phyloP scores from a whole-genome alignment of 768 basidiomycete species.

The Pleurotus platypus region DNA sequence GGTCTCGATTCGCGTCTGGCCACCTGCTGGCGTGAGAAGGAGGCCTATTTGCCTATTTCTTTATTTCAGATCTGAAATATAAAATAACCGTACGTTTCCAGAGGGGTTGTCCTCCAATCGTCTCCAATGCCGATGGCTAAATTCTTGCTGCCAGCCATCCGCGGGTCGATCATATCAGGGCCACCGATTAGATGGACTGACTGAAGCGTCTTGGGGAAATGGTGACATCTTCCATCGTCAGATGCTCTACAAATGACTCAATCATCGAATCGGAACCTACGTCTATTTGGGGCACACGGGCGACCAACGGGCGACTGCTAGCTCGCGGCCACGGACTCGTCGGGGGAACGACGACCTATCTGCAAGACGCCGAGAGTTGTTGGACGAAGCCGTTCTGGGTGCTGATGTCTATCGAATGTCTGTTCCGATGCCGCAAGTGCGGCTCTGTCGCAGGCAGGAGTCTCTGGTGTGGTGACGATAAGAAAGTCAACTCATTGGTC shows the following conservation, averaged over 20 bases:
- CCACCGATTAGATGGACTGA: conserved; percentile 55
- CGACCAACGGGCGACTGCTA: conserved; percentile 42
- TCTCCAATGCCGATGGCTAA: conserved; percentile 26
- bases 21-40: too few species aligned
- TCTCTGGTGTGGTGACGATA: neutral
- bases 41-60: too few species aligned
- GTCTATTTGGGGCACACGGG: conserved; percentile 63
- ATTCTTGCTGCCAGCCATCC: conserved; percentile 35
- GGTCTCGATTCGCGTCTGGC: too few species aligned
- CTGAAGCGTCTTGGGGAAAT: conserved; percentile 33
- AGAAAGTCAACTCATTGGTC: neutral
- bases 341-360: conserved; percentile 30
- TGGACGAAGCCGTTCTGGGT: conserved; percentile 31
- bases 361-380: conserved; percentile 42
- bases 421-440: conserved; percentile 45
- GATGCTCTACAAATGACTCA: neutral
- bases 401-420: conserved; percentile 30
- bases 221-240: conserved; percentile 10
- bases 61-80: too few species aligned
- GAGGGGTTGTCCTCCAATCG: too few species aligned
- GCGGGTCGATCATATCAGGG: conserved; percentile 34
- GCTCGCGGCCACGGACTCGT: conserved; percentile 24
- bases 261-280: conserved; percentile 16
- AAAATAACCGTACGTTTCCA: too few species aligned
- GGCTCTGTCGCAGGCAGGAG: conserved; percentile 25